Percentiles rank a stretch among this genome's conserved stretches.
phyloP scores from a whole-genome alignment of 306 rosid genomes.

The Cucurbita pepo region DNA sequence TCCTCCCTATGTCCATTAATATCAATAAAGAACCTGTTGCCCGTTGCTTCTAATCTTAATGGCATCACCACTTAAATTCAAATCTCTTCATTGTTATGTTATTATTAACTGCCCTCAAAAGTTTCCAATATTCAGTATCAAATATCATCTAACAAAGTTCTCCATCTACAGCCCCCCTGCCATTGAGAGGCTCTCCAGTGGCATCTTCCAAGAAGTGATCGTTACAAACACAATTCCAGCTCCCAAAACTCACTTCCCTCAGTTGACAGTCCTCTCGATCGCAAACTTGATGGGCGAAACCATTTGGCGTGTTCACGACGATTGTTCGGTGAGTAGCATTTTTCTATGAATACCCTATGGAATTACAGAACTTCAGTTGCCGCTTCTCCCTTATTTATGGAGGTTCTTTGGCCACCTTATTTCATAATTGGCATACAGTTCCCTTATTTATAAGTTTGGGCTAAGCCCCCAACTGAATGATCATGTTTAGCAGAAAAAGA shows the following conservation, averaged over 20 bases:
- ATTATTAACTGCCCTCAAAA: neutral
- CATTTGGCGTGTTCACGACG: conserved; percentile 97
- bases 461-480: neutral
- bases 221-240: conserved; percentile 83
- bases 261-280: conserved; percentile 75
- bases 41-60: neutral
- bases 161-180: conserved; percentile 78
- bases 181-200: conserved; percentile 76
- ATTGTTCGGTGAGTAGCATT: conserved; percentile 92
- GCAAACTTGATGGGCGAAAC: conserved; percentile 98
- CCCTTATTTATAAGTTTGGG: neutral
- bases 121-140: neutral
- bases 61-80: neutral
- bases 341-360: conserved; percentile 22
- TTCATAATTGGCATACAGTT: neutral
- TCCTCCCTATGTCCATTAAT: no score
- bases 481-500: neutral
- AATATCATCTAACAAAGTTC: neutral
- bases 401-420: neutral
- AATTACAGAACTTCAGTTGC: neutral
- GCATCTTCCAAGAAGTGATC: conserved; percentile 92
- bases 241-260: conserved; percentile 78
- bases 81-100: neutral
- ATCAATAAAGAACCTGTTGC: neutral
- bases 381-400: neutral